Evolutionary conservation across 2,329 filamentous ascomycete genomes (phyloP), one percentile per base, ranked within the genome.

Genomic region (Trichoderma citrinoviride): DNA sequence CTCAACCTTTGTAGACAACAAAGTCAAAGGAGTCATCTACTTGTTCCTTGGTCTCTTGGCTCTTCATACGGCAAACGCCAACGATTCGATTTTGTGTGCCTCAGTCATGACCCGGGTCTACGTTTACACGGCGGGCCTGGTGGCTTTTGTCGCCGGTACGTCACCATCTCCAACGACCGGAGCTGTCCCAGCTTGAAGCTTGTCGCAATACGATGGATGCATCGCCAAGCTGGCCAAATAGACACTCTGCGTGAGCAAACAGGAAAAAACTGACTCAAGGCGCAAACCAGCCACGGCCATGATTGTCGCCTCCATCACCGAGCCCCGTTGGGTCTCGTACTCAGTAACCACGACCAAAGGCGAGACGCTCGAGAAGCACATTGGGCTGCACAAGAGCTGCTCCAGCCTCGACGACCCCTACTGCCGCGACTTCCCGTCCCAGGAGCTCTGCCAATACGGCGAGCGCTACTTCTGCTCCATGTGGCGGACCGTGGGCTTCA

Each of bases 401-500:
- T 90, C 89, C 61, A 90, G 86, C 65, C 80, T 91, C 65, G 85
- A 85, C 50, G 82, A 86, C 56, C 78, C 80, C n/a, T 77, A 79
- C 53, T 93, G 90, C 76, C 81, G 81, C 61, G 67, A 69, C 15
- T 78, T 76, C 55, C 77, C 76, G 17, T 70, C 70, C 21, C 70
- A 70, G 21, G 71, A 76, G 37, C 65, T 78, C 25, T 80, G 78
- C 65, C 71, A 74, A 25, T 70, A 72, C 41, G 75, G 71, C 27
- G 85, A 89, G 70, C 83, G 87, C 58, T 87, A 88, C 72, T 97
- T 98, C 79, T 98, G 95, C 81, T 90, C 88, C 71, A 90, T 96
- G 84, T 99, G 94, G 94, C 86, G 91, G 66, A 92, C 88, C 27
- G 88, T 92, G 41, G 93, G 91, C 25, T 98, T 97, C 78, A 78